Percentiles rank a stretch among this genome's conserved stretches.
These are phyloP conservation scores for Dactylellina leptospora DNA, from an alignment of 2,329 filamentous ascomycete genomes.

Conservation along the genomic window DNA sequence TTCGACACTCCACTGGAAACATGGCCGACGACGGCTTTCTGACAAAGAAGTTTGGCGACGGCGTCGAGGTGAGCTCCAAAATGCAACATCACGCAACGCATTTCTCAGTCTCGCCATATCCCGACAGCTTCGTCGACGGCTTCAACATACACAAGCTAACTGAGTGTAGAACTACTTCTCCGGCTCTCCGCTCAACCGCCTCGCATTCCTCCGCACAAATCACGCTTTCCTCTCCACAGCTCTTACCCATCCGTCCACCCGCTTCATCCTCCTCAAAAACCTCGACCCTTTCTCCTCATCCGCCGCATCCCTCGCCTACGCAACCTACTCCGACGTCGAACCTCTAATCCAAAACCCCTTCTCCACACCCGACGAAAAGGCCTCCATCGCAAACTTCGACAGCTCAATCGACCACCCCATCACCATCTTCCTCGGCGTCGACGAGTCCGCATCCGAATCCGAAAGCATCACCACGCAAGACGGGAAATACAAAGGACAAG, in stretches of 20 bases:
- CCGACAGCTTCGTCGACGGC: neutral
- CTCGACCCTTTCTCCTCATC: constrained; percentile 76
- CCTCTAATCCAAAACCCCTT: constrained; percentile 79
- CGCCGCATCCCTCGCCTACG: constrained; percentile 71
- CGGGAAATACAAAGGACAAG: constrained; percentile 72
- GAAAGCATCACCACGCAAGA: constrained; percentile 39
- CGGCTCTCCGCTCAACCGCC: constrained; percentile 77
- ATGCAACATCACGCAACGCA: constrained; percentile 44
- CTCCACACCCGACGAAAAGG: constrained; percentile 71
- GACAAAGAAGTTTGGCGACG: constrained; percentile 78
- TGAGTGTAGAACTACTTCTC: constrained; percentile 75
- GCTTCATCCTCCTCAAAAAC: constrained; percentile 81
- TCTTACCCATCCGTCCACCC: constrained; percentile 71
- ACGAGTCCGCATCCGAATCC: constrained; percentile 67
- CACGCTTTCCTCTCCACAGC: constrained; percentile 74
- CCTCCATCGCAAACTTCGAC: constrained; percentile 77
- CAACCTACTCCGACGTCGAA: constrained; percentile 73
- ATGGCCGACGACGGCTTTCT: constrained; percentile 66
- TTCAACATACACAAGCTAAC: neutral
- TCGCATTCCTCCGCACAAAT: constrained; percentile 79
- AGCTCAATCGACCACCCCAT: constrained; percentile 68
- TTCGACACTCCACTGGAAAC: neutral
- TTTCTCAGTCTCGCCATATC: neutral
- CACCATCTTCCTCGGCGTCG: constrained; percentile 83
- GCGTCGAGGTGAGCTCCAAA: constrained; percentile 64